Evolutionary conservation across 345 rosid species (phyloP).

Genomic region (Sisymbrium irio): DNA sequence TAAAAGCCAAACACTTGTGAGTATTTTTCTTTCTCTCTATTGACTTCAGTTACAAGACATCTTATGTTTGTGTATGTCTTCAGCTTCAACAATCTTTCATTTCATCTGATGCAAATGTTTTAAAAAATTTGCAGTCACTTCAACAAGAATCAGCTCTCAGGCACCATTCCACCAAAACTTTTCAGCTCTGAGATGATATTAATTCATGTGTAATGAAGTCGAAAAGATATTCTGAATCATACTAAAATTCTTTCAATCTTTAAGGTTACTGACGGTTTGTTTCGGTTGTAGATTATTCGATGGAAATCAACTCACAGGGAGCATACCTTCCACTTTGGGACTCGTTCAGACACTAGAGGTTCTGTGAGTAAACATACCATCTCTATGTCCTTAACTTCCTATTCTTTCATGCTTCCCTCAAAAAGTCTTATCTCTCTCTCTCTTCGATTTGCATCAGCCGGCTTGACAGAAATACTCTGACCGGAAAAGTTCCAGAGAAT

Average conservation of each 20-base stretch:
- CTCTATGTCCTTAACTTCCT: not conserved
- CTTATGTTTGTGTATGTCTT: not conserved
- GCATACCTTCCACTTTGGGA: constrained; percentile 68
- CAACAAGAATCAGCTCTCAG: constrained; percentile 90
- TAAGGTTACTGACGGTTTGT: not conserved
- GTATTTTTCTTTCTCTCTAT: constrained; percentile 17
- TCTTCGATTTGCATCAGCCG: constrained; percentile 59
- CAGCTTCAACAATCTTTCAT: not conserved
- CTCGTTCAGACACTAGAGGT: constrained; percentile 82
- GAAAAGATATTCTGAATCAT: not conserved
- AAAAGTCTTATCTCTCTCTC: constrained; percentile 1
- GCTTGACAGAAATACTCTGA: constrained; percentile 77
- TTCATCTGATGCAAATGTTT: constrained; percentile 9
- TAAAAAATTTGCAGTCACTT: constrained; percentile 65
- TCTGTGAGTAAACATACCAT: constrained; percentile 66
- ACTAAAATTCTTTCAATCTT: not conserved
- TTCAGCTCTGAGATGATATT: constrained; percentile 75
- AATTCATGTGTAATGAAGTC: constrained; percentile 75
- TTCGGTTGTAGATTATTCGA: constrained; percentile 58
- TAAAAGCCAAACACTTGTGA: constrained; percentile 87
- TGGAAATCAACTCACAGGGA: constrained; percentile 66
- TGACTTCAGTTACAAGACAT: not conserved
- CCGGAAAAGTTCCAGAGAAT: constrained; percentile 61
- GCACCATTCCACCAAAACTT: constrained; percentile 58
- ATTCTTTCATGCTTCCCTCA: not conserved